Base-by-base conservation (phyloP, 2,329 filamentous ascomycete genomes). In the Diaporthe velutina region DNA sequence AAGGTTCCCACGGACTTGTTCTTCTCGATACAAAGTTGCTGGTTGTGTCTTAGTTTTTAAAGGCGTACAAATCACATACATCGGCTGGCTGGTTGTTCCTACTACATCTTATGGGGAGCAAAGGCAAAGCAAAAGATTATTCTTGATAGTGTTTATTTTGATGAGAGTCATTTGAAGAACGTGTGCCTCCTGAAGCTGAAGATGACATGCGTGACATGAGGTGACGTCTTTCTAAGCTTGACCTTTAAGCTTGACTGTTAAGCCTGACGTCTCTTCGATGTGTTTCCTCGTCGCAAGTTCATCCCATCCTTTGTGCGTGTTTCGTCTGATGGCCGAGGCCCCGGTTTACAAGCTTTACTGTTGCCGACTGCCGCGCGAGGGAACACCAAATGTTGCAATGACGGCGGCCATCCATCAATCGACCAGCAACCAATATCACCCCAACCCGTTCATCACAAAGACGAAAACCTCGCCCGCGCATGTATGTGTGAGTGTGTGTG, bases 51-150 rank as follows among this genome's bases (percentile, higher is more conserved):
- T 68, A 15, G 35, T 71, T 75, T 58, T 64, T 54, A 52, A 48
- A 60, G 74, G 74, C 71, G 74, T 75, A 75, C 71, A 75, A 73
- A 71, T 54, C 70, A 52, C 48, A 72, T 75, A 75, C 64, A 75
- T 74, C 40, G 71, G 66, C 66, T 74, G 74, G 74, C 74, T 75
- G 71, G 74, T 58, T 75, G 38, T 64, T 73, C 28, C 28, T 30
- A 71, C 68, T 48, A 52, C 70, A 67, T 68, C 30, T 33, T 30
- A 64, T 30, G 57, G 57, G 70, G 33, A 48, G 68, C 64, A 61
- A 42, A 71, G 50, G 71, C 73, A 72, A 50, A 50, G 57, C 45
- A 64, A 48, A 48, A 66, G 50, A 67, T 38, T 64, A 64, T 64
- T 75, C n/a, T 73, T 52, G 61, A 30, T 75, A 75, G 74, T 75